Evolutionary conservation across 2,329 filamentous ascomycete species (phyloP).

Genomic region (Stylonectria norvegica): DNA sequence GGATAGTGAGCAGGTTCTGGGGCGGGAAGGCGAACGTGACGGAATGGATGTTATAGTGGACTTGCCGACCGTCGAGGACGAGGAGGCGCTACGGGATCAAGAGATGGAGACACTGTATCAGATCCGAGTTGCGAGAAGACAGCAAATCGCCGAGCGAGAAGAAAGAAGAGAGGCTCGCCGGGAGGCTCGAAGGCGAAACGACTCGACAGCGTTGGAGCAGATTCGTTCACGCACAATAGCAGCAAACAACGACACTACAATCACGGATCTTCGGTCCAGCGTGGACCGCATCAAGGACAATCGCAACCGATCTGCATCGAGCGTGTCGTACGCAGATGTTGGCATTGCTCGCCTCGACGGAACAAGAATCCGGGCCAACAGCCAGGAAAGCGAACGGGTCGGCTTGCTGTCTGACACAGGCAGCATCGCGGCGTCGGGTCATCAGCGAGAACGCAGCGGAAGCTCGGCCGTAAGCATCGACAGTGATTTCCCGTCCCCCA

Average conservation of each 20-base stretch:
- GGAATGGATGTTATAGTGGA: slow-evolving; percentile 91
- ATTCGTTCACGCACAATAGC: slow-evolving; percentile 57
- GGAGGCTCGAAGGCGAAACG: slow-evolving; percentile 70
- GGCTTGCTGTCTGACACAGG: slow-evolving; percentile 71
- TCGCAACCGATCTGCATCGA: slow-evolving; percentile 66
- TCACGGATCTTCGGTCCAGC: slow-evolving; percentile 54
- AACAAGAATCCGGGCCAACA: slow-evolving; percentile 69
- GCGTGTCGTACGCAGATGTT: slow-evolving; percentile 72
- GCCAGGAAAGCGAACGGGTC: slow-evolving; percentile 67
- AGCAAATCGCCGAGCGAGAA: slow-evolving; percentile 73
- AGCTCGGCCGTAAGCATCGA: slow-evolving; percentile 56
- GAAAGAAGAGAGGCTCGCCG: slow-evolving; percentile 65
- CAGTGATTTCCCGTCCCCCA: slow-evolving; percentile 42
- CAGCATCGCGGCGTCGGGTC: slow-evolving; percentile 43
- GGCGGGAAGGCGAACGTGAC: slow-evolving; percentile 82
- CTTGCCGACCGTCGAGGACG: slow-evolving; percentile 73
- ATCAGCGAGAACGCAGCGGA: slow-evolving; percentile 33
- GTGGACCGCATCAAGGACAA: slow-evolving; percentile 55
- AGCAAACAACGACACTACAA: slow-evolving; percentile 46
- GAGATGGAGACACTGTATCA: slow-evolving; percentile 94
- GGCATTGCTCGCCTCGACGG: slow-evolving; percentile 76
- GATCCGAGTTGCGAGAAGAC: slow-evolving; percentile 73
- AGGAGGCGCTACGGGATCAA: slow-evolving; percentile 74
- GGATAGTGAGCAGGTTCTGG: slow-evolving; percentile 78
- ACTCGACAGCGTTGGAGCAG: slow-evolving; percentile 64